Conservation (phyloP, 768 basidiomycete species). For the Boletus edulis region DNA sequence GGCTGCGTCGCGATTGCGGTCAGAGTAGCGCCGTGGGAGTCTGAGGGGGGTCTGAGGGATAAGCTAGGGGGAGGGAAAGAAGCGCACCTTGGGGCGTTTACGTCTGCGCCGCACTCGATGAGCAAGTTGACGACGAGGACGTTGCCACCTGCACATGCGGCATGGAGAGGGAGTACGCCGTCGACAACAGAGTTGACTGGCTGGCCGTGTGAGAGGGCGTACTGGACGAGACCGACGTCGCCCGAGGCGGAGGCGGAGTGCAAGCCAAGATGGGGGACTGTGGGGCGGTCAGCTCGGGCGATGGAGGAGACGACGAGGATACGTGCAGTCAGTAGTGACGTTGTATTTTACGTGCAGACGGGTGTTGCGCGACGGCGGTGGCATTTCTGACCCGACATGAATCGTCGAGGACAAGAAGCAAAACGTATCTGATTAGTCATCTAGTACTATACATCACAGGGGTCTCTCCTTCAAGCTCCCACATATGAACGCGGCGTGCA, state of each 20-base stretch:
- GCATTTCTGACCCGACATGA: slow-evolving; percentile 23
- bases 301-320: too few species aligned
- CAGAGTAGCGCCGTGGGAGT: slow-evolving; percentile 72
- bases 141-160: slow-evolving; percentile 88
- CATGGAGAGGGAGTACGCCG: slow-evolving; percentile 95
- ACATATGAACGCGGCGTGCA: too few species aligned
- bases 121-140: slow-evolving; percentile 84
- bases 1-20: slow-evolving; percentile 61
- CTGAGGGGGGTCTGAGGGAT: slow-evolving; percentile 35
- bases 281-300: background rate
- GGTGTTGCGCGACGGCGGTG: slow-evolving; percentile 35
- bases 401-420: background rate
- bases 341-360: slow-evolving; percentile 50
- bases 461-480: too few species aligned
- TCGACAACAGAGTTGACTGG: slow-evolving; percentile 95
- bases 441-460: background rate
- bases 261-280: slow-evolving; percentile 74
- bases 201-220: slow-evolving; percentile 91
- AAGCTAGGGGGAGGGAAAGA: slow-evolving; percentile 4
- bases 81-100: slow-evolving; percentile 86
- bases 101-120: slow-evolving; percentile 95
- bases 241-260: slow-evolving; percentile 80
- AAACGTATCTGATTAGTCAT: slow-evolving; percentile 8
- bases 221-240: slow-evolving; percentile 89
- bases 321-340: slow-evolving; percentile 51